Base-by-base conservation (phyloP, 805 yeast genomes). In the Sugiyamaella qingdaonensis region DNA sequence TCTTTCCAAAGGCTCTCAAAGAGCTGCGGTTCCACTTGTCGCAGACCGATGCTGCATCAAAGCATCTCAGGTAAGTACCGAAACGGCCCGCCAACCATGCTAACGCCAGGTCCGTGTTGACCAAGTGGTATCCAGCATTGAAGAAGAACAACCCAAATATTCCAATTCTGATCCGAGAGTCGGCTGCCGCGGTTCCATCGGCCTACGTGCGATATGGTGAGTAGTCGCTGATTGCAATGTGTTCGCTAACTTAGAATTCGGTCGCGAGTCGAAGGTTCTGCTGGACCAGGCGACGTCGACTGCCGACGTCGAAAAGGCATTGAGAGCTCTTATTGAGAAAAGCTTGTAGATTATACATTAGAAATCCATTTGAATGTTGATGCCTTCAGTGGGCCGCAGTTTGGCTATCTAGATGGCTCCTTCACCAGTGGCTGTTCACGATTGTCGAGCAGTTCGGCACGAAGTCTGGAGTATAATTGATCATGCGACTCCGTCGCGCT, bases 11-110 rank as follows among this genome's bases (percentile, higher is more conserved):
- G 53, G 78, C 86, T 10, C 77, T 88, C 59, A 86, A 77, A 67
- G 96, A 88, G 74, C 76, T 88, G 64, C 80, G 96, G 69, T 85
- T 87, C 71, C 89, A 88, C 65, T 75, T 88, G 58, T 84, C 89
- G 32, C 94, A 86, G 69, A 77, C 84, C n/a, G 86, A 86, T n/a
- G 80, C 81, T 57, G 80, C 88, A 4, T 80, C 91, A 11, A 75
- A 36, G 18, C 49, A 44, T 35, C 35, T 51, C 37, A 51, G 54
- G 54, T 51, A 73, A 9, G 81, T 86, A 7, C n/a, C 7, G 33
- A 27, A 11, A 14, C 4, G 5, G 32, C 9, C 8, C 7, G 10
- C 13, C 24, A 2, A 10, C 19, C 18, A 5, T 9, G 11, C 33
- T 35, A 43, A 51, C 53, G n/a, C 46, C 35, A 77, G 88, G 69